phyloP scores from a whole-genome alignment of 2,329 filamentous ascomycete species.

The Zalaria obscura region DNA sequence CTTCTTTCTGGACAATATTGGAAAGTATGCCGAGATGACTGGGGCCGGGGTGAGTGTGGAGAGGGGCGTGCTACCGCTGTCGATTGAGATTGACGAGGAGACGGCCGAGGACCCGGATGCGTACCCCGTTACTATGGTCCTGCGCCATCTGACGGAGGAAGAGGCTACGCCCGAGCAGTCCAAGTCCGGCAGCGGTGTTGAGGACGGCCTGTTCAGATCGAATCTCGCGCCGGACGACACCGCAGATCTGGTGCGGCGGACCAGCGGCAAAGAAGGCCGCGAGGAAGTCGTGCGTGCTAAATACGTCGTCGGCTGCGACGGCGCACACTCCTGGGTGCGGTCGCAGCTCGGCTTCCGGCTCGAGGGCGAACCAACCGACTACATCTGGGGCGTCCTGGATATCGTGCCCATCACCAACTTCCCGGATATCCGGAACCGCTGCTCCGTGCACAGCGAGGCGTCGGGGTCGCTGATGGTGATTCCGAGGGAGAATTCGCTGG shows the following conservation, averaged over 20 bases:
- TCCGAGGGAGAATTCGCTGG: slow-evolving; percentile 29
- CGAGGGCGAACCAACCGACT: slow-evolving; percentile 9
- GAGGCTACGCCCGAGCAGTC: slow-evolving; percentile 36
- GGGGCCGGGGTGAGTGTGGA: slow-evolving; percentile 40
- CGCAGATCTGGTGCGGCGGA: slow-evolving; percentile 5
- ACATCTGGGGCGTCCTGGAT: slow-evolving; percentile 9
- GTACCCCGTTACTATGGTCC: slow-evolving; percentile 46
- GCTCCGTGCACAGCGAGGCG: slow-evolving; percentile 42
- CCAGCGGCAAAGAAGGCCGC: slow-evolving; percentile 6
- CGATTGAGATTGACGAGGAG: slow-evolving; percentile 37
- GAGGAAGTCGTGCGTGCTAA: slow-evolving; percentile 8
- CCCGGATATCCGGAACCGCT: slow-evolving; percentile 37
- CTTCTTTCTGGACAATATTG: slow-evolving; percentile 20
- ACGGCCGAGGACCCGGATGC: slow-evolving; percentile 31
- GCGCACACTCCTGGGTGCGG: slow-evolving; percentile 8
- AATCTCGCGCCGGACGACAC: slow-evolving; percentile 20
- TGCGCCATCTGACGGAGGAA: slow-evolving; percentile 42
- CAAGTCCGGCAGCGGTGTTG: slow-evolving; percentile 14
- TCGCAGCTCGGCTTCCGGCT: slow-evolving; percentile 6
- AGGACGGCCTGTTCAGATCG: slow-evolving; percentile 43
- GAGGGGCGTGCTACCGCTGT: slow-evolving; percentile 41
- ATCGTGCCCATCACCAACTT: slow-evolving; percentile 5
- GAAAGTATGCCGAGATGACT: slow-evolving; percentile 36
- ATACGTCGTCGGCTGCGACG: slow-evolving; percentile 12
- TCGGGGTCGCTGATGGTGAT: slow-evolving; percentile 74